Percentiles rank a stretch among this genome's conserved stretches.
These are phyloP conservation scores for Irineochytrium annulatum DNA, from an alignment of 192 early-diverging fungal species.

Conservation along the genomic window DNA sequence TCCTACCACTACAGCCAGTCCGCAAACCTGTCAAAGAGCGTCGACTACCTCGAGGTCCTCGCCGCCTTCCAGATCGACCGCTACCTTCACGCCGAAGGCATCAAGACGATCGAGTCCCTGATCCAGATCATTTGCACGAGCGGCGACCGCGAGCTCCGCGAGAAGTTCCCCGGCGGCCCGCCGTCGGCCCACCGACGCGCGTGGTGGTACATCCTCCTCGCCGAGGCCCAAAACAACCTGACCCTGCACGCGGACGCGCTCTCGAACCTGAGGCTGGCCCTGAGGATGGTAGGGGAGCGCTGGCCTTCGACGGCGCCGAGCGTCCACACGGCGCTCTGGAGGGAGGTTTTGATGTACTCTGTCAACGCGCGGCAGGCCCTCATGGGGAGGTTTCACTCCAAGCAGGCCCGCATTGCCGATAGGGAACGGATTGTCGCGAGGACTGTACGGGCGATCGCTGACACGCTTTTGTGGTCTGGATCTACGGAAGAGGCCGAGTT, in stretches of 20 bases:
- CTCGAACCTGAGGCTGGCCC: background rate
- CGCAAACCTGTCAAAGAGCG: background rate
- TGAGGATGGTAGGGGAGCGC: background rate
- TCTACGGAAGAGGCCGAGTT: too few relatives aligned
- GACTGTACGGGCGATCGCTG: too few relatives aligned
- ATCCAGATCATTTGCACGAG: background rate
- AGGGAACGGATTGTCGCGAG: background rate
- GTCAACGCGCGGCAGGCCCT: background rate
- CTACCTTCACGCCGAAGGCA: background rate
- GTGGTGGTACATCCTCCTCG: background rate
- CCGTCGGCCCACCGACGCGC: background rate
- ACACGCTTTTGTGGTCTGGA: too few relatives aligned
- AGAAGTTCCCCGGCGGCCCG: background rate
- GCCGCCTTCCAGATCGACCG: background rate
- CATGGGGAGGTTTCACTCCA: background rate
- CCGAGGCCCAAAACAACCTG: background rate
- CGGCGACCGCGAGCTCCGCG: background rate
- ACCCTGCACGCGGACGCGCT: background rate
- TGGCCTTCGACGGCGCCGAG: background rate
- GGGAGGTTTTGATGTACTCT: background rate
- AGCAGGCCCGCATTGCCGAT: background rate
- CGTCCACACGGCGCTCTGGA: background rate
- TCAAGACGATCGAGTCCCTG: background rate
- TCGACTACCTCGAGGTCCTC: background rate
- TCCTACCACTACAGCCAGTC: background rate